phyloP scores from a whole-genome alignment of 2,329 filamentous ascomycete genomes.

The Aspergillus sp. region DNA sequence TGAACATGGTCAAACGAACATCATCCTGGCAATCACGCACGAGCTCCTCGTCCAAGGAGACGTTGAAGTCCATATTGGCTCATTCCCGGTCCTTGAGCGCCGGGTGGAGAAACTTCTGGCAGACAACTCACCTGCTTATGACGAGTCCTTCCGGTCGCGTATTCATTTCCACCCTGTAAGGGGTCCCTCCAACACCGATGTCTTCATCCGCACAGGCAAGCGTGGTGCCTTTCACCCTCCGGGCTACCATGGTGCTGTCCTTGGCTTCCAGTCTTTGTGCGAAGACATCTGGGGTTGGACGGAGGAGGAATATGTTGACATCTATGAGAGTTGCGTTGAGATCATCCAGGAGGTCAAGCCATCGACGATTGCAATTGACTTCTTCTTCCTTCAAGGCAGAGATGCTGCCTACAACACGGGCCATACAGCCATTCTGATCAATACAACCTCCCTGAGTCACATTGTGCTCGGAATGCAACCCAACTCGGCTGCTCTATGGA shows the following conservation, averaged over 20 bases:
- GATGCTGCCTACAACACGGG: conserved; percentile 45
- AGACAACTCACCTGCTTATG: conserved; percentile 24
- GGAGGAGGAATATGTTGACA: conserved; percentile 43
- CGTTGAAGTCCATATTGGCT: conserved; percentile 50
- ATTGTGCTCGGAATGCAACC: conserved; percentile 45
- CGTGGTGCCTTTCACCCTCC: conserved; percentile 32
- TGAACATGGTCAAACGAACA: conserved; percentile 52
- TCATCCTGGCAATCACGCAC: conserved; percentile 48
- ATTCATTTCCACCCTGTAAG: conserved; percentile 39
- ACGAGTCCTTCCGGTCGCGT: conserved; percentile 18
- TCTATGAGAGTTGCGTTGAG: conserved; percentile 42
- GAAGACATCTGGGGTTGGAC: conserved; percentile 40
- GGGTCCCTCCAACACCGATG: conserved; percentile 36
- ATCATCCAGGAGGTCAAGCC: conserved; percentile 44
- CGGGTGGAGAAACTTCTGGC: conserved; percentile 33
- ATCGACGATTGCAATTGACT: conserved; percentile 48
- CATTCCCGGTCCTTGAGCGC: conserved; percentile 41
- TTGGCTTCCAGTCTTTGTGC: conserved; percentile 34
- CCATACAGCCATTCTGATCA: conserved; percentile 42
- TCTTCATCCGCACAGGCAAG: conserved; percentile 34
- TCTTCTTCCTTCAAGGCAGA: conserved; percentile 47
- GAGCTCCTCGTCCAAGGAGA: conserved; percentile 42
- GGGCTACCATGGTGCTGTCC: conserved; percentile 39
- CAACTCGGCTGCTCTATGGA: conserved; percentile 32
- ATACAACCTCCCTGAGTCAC: conserved; percentile 51